Evolutionary conservation across 2,329 filamentous ascomycete genomes (phyloP).

Genomic region (Hymenotorrendiella dingleyae): DNA sequence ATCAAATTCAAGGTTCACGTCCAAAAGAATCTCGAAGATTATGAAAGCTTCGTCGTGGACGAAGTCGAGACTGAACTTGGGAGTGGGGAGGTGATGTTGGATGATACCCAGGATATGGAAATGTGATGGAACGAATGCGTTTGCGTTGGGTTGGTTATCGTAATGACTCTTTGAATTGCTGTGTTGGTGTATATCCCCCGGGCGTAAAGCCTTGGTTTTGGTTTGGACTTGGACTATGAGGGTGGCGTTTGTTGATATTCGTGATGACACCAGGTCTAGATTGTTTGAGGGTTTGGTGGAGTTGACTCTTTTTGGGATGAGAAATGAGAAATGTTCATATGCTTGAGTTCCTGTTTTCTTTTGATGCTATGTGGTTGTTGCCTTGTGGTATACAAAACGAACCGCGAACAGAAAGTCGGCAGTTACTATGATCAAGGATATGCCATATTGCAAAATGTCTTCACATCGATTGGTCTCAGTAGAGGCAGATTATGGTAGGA

Average conservation of each 20-base stretch:
- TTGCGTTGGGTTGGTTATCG: background rate
- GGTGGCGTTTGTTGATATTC: background rate
- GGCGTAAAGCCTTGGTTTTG: background rate
- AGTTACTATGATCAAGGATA: too few relatives aligned
- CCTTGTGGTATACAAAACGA: too few relatives aligned
- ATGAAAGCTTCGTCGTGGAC: constrained; percentile 87
- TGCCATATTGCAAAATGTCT: too few relatives aligned
- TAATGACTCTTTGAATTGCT: background rate
- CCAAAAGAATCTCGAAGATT: constrained; percentile 87
- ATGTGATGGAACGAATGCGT: constrained; percentile 29
- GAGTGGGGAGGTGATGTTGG: constrained; percentile 48
- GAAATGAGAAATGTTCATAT: too few relatives aligned
- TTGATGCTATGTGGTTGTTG: too few relatives aligned
- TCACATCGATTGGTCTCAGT: too few relatives aligned
- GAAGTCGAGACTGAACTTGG: constrained; percentile 83
- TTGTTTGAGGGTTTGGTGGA: too few relatives aligned
- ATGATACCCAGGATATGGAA: constrained; percentile 49
- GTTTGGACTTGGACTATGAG: background rate
- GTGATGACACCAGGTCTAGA: too few relatives aligned
- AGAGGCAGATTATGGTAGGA: too few relatives aligned
- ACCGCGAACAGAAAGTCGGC: too few relatives aligned
- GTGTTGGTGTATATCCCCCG: background rate
- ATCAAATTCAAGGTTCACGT: constrained; percentile 99
- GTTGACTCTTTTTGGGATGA: too few relatives aligned
- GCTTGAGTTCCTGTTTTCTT: too few relatives aligned